These are phyloP conservation scores for Tulasnella sp. DNA, from an alignment of 768 basidiomycete species.

Conservation along the genomic window DNA sequence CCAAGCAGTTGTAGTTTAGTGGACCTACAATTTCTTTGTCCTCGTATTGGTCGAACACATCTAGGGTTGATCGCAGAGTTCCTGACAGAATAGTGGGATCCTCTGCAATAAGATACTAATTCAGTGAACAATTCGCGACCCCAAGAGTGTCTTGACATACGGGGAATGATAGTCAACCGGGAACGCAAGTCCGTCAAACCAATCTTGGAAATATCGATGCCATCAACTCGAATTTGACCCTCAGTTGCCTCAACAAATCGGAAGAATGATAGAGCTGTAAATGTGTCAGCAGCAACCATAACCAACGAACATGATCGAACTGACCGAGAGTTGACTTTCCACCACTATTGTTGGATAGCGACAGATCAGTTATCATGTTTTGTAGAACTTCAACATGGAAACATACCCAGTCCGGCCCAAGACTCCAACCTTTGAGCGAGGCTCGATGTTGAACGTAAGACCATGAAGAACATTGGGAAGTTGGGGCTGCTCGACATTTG, in stretches of 20 bases:
- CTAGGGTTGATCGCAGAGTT: constrained; percentile 63
- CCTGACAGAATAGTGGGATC: constrained; percentile 83
- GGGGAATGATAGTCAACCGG: constrained; percentile 62
- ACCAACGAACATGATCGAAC: background rate
- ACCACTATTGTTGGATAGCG: too few relatives aligned
- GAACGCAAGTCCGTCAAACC: constrained; percentile 73
- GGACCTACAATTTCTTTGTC: constrained; percentile 62
- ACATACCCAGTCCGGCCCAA: constrained; percentile 30
- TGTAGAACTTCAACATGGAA: too few relatives aligned
- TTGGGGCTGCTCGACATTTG: constrained; percentile 44
- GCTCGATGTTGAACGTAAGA: constrained; percentile 51
- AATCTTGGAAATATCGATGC: constrained; percentile 61
- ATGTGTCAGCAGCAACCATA: background rate
- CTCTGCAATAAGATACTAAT: constrained; percentile 34
- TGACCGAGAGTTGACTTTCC: constrained; percentile 58
- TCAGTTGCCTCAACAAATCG: constrained; percentile 77
- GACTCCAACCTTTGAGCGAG: constrained; percentile 20
- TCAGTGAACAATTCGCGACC: background rate
- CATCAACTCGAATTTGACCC: constrained; percentile 64
- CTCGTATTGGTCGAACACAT: constrained; percentile 76
- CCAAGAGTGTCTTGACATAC: constrained; percentile 28
- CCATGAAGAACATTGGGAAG: constrained; percentile 75
- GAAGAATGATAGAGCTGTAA: constrained; percentile 63
- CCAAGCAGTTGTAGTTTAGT: background rate
- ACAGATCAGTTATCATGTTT: too few relatives aligned